Conservation (phyloP, 176 grass and related monocot species). For the Urochloa ruziziensis region DNA sequence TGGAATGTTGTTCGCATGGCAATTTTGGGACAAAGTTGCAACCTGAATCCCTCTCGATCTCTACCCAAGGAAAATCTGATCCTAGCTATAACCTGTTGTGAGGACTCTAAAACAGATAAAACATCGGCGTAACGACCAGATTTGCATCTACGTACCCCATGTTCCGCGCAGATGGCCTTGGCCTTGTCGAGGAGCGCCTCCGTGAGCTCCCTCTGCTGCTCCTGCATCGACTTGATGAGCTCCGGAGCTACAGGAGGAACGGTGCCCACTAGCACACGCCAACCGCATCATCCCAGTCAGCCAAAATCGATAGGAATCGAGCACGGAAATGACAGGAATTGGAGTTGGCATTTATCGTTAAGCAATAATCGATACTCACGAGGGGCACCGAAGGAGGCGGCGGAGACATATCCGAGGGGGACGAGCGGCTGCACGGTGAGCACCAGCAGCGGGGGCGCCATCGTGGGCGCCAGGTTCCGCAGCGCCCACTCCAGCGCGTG, state of each 20-base stretch:
- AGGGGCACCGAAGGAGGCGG: conserved; percentile 32
- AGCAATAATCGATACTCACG: not conserved
- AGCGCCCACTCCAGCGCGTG: conserved; percentile 51
- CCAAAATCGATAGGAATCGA: not conserved
- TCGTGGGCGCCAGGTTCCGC: conserved; percentile 30
- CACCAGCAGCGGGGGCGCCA: conserved; percentile 41
- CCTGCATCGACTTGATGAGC: conserved; percentile 53
- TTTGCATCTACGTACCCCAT: conserved; percentile 43
- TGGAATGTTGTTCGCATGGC: not conserved
- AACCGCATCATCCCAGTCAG: not conserved
- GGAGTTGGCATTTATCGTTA: not conserved
- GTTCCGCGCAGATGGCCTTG: conserved; percentile 44
- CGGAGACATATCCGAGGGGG: conserved; percentile 35
- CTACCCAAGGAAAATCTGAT: too few relatives aligned
- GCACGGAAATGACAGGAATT: not conserved
- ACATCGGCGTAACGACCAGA: not conserved
- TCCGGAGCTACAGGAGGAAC: conserved; percentile 40
- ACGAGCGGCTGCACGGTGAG: conserved; percentile 45
- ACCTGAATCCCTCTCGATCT: not conserved
- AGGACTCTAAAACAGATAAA: not conserved
- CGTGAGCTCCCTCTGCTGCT: conserved; percentile 55
- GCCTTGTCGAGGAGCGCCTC: conserved; percentile 50
- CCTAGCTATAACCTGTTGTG: not conserved
- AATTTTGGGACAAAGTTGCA: not conserved
- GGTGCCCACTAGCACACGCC: conserved; percentile 23